Evolutionary conservation across 768 basidiomycete species (phyloP), one percentile per base, ranked within the genome.

Genomic region (Phaeotremella fagi): DNA sequence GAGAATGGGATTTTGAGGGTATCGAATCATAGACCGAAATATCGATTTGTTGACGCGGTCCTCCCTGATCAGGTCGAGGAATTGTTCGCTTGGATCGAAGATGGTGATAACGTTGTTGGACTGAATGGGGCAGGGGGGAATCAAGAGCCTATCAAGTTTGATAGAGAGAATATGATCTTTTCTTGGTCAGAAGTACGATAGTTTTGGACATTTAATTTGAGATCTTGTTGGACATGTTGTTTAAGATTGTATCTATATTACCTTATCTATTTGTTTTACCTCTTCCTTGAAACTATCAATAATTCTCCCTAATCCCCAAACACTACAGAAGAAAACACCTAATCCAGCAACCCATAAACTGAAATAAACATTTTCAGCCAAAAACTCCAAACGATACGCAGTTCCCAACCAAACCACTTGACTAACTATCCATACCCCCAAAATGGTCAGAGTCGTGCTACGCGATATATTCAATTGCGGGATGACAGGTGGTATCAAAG

Each of bases 341-440:
- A 92, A 68, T 14, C 92, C 81, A 37, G 88, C 80, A 9, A 81
- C 46, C 95, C 95, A 99, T 15, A 98, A 76, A 14, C 78, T 74
- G 25, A 83, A 76, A 73, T 85, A 90, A 11, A 88, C 87, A 47
- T 82, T 77, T 52, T 83, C 71, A 0, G 87, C 91, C 25, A 88
- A 72, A 70, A 98, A 91, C 71, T 99, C 95, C 14, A 99, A 80
- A 53, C 80, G 80, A 75, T 91, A 98, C 0, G 91, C 95, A 60
- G 87, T 85, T n/a, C 79, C 79, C 1, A 98, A 81, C 95, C 95
- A 99, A 18, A 91, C 15, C 18, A 75, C 78, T 62, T 79, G 92
- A 7, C 80, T 81, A 0, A 80, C 82, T 0, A 82, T 77, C 94
- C 94, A 99, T 1, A 84, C 76, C 0, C 63, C 76, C 44, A 81